Percentiles rank a stretch among this genome's conserved stretches.
These are phyloP conservation scores for Scheffersomyces lignicola DNA, from an alignment of 1,139 yeast species.

Conservation along the genomic window DNA sequence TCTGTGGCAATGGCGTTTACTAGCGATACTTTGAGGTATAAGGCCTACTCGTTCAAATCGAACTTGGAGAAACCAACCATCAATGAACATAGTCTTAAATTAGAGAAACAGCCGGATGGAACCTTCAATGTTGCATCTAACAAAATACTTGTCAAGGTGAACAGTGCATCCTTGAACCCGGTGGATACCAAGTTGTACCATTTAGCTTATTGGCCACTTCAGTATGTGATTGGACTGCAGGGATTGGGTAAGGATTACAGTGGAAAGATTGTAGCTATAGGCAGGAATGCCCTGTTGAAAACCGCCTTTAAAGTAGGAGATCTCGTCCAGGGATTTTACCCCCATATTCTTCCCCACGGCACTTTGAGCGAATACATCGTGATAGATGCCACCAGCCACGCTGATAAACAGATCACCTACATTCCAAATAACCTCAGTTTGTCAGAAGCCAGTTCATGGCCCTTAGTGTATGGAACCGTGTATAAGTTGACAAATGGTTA, in stretches of 20 bases:
- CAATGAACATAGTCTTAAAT: conserved; percentile 14
- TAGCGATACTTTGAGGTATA: conserved; percentile 14
- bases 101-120: conserved; percentile 26
- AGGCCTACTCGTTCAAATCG: conserved; percentile 19
- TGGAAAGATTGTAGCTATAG: conserved; percentile 63
- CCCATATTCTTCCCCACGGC: conserved; percentile 49
- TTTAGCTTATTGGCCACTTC: conserved; percentile 18
- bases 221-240: conserved; percentile 7
- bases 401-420: conserved; percentile 34
- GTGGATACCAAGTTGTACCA: conserved; percentile 57
- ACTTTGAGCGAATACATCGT: conserved; percentile 43
- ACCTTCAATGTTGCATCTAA: conserved; percentile 35
- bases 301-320: conserved; percentile 55
- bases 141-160: conserved; percentile 58
- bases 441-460: conserved; percentile 60
- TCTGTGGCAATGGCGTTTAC: conserved; percentile 19
- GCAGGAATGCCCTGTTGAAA: conserved; percentile 25
- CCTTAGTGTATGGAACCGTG: conserved; percentile 61
- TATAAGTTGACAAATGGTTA: conserved; percentile 34
- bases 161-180: conserved; percentile 65
- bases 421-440: conserved; percentile 50
- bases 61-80: conserved; percentile 13
- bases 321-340: conserved; percentile 57
- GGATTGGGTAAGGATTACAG: conserved; percentile 72
- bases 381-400: conserved; percentile 46